Base-by-base conservation (phyloP, 2,329 filamentous ascomycete genomes). In the Alternaria sp. region DNA sequence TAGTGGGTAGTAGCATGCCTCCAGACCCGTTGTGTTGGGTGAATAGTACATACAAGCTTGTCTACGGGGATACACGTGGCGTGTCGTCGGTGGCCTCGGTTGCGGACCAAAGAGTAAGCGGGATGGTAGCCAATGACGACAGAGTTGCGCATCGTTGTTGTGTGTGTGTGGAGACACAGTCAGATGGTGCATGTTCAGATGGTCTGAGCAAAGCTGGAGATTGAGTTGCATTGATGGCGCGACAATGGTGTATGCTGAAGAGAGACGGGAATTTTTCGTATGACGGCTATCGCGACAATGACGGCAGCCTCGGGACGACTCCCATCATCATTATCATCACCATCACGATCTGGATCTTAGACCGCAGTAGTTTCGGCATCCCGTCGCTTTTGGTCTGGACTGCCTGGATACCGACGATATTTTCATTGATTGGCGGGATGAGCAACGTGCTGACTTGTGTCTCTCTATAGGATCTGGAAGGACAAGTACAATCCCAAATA, bases 391-490 rank as follows among this genome's bases (percentile, higher is more conserved):
- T 43, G 18, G 49, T 54, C 46, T 47, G 42, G 26, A 41, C 34
- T 24, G 30, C 36, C 26, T 48, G 38, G 43, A 36, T 51, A 38
- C 55, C 48, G 58, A 55, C 32, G 44, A 56, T 54, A 43, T 34
- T 51, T 47, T 16, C 38, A 18, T 14, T 36, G 46, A 32, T 54
- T 53, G 43, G 28, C 24, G 24, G 54, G 52, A 46, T 32, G 48
- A 41, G 44, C 48, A 26, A 75, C 70, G 71, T 72, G 74, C 74
- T 76, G 53, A 76, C 71, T 20, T 62, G 28, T 57, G 18, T 32
- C 26, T 54, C 41, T 47, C 41, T 43, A 46, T 75, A 96, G 93
- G 94, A 97, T 98, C 75, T 97, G 94, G 93, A 98, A 98, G 79
- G 93, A 96, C 64, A 98, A 98, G 81, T 97, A 98, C 81, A 86